Conservation (phyloP, 768 basidiomycete species). For the Mycena capillaripes region DNA sequence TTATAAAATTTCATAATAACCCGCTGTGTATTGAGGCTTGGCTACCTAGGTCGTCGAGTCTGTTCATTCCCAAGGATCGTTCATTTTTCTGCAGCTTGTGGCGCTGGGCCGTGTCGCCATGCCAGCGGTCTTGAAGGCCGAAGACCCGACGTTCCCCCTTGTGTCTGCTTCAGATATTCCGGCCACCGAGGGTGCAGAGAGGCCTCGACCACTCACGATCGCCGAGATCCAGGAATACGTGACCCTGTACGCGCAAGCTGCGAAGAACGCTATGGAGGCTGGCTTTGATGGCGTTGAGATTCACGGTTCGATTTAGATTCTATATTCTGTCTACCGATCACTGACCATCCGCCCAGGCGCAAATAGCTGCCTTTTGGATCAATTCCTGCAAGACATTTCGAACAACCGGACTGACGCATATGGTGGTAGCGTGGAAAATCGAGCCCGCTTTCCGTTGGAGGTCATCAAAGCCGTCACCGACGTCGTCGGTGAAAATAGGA, state of each 20-base stretch:
- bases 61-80: constrained; percentile 62
- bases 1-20: neutral
- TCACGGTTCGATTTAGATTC: constrained; percentile 39
- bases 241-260: neutral
- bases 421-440: constrained; percentile 65
- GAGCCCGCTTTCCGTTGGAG: constrained; percentile 60
- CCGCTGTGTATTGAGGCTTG: neutral
- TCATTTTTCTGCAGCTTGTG: constrained; percentile 61
- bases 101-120: constrained; percentile 56
- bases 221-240: neutral
- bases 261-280: neutral
- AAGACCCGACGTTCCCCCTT: constrained; percentile 39
- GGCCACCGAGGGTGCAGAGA: constrained; percentile 23
- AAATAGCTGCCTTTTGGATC: constrained; percentile 52
- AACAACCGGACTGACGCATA: constrained; percentile 65
- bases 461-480: constrained; percentile 56
- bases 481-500: constrained; percentile 56
- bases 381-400: constrained; percentile 57
- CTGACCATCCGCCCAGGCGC: neutral
- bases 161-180: constrained; percentile 43
- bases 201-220: constrained; percentile 31
- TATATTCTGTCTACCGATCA: neutral
- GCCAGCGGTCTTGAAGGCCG: constrained; percentile 42
- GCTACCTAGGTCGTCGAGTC: constrained; percentile 54
- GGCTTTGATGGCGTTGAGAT: constrained; percentile 40